phyloP scores from a whole-genome alignment of 306 rosid genomes.

The Comarum palustre region DNA sequence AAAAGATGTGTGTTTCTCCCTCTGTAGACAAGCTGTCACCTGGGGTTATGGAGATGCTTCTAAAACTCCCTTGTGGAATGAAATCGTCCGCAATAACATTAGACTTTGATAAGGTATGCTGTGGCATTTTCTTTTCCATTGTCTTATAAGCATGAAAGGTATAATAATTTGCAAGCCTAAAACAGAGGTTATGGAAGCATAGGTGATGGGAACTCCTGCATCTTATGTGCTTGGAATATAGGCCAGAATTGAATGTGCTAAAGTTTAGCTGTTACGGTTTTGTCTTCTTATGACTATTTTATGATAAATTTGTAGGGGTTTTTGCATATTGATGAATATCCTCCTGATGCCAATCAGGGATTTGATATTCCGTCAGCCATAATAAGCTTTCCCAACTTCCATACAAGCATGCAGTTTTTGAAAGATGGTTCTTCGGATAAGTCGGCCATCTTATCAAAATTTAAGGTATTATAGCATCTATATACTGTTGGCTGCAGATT shows the following conservation, averaged over 20 bases:
- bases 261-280: constrained; percentile 16
- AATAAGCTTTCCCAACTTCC: constrained; percentile 75
- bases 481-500: constrained; percentile 4
- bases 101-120: constrained; percentile 83
- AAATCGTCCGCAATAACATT: constrained; percentile 66
- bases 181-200: not conserved
- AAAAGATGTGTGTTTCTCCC: constrained; percentile 77
- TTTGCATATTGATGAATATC: constrained; percentile 93
- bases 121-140: not conserved
- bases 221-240: constrained; percentile 4
- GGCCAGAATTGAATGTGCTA: constrained; percentile 17
- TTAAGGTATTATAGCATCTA: constrained; percentile 48
- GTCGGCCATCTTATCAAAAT: constrained; percentile 63
- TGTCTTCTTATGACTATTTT: constrained; percentile 20
- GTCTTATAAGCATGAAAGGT: not conserved
- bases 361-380: constrained; percentile 94
- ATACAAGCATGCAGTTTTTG: constrained; percentile 48
- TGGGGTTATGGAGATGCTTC: constrained; percentile 73
- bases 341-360: constrained; percentile 96
- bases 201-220: not conserved
- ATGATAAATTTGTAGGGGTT: constrained; percentile 57
- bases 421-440: constrained; percentile 41
- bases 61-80: constrained; percentile 73
- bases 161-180: not conserved
- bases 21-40: constrained; percentile 90